Conservation (phyloP, 371 early-diverging fungal species). For the Caulochytrium protostelioides region DNA sequence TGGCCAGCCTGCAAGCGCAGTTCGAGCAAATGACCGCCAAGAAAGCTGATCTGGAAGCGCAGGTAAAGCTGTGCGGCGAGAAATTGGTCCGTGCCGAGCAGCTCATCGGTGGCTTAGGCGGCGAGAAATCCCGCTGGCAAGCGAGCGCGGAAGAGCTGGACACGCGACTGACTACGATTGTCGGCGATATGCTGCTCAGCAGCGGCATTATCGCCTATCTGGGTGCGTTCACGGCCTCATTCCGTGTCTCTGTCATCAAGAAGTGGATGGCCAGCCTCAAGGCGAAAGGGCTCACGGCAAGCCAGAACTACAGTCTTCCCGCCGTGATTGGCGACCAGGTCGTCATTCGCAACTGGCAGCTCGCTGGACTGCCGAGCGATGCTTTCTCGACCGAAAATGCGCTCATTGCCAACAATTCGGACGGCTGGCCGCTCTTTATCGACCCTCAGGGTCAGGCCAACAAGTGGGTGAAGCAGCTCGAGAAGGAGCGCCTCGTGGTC, state of each 20-base stretch:
- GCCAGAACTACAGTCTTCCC: no score
- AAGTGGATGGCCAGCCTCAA: no score
- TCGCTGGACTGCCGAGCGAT: conserved; percentile 30
- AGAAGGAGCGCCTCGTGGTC: conserved; percentile 16
- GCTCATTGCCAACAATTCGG: conserved; percentile 22
- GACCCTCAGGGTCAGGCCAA: conserved; percentile 36
- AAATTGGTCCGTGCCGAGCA: conserved; percentile 31
- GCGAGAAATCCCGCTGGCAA: conserved; percentile 32
- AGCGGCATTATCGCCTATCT: conserved; percentile 30
- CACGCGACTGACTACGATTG: conserved; percentile 17
- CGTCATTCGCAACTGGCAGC: no score
- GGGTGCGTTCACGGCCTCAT: conserved; percentile 27
- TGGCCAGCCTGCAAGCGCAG: conserved; percentile 18
- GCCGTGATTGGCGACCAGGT: no score
- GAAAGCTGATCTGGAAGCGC: conserved; percentile 28
- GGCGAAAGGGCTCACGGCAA: no score
- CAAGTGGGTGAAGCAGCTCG: conserved; percentile 36
- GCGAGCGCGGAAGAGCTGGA: conserved; percentile 18
- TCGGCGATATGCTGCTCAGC: conserved; percentile 25
- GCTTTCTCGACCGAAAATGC: conserved; percentile 31
- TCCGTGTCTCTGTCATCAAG: no score
- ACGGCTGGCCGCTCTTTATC: conserved; percentile 28
- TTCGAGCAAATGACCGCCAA: conserved; percentile 28
- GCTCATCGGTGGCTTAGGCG: conserved; percentile 31
- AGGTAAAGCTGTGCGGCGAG: conserved; percentile 27